Evolutionary conservation across 2,329 filamentous ascomycete species (phyloP), one percentile per base, ranked within the genome.

Genomic region (Emericellopsis atlantica): DNA sequence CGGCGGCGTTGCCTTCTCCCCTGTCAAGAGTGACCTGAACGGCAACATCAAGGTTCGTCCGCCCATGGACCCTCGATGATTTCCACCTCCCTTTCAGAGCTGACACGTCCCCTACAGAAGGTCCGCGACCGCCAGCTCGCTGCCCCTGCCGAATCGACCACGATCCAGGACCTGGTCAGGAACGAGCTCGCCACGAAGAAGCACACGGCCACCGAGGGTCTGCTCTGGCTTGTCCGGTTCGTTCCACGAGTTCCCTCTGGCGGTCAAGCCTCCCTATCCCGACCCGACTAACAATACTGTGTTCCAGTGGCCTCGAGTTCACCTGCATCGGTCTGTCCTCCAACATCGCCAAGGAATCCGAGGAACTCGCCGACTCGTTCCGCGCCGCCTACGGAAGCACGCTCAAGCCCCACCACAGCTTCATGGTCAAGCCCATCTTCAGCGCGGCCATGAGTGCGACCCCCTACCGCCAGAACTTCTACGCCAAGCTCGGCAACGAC

Each of bases 381-480:
- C 81, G 84, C 54, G 66, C 69, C 43, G 85, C 89, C 51, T 98
- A 98, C 67, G 76, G 74, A 58, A 70, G 69, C 53, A 95, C 90
- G 39, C 82, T 98, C 54, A 95, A 94, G 70, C 84, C 84, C 22
- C 80, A 94, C 69, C 92, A 98, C 72, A 79, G 73, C 57, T 88
- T 94, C 64, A 53, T 95, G 47, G 69, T 95, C 54, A 95, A 94
- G 74, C 87, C 87, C 45, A 73, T 95, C 57, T 96, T 96, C 74
- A 84, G 74, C 52, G 83, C 88, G 46, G 90, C 90, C 59, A 95
- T 98, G 88, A 76, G 77, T 51, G 89, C 88, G 15, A 90, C 84
- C 50, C 92, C 92, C 2, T 95, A 95, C 72, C 79, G 90, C 51
- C 86, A 85, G 60, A 85, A 90, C 63, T 96, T 98, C 59, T 96